These are phyloP conservation scores for Fusarium sp. DNA, from an alignment of 2,329 filamentous ascomycete genomes.

Conservation along the genomic window DNA sequence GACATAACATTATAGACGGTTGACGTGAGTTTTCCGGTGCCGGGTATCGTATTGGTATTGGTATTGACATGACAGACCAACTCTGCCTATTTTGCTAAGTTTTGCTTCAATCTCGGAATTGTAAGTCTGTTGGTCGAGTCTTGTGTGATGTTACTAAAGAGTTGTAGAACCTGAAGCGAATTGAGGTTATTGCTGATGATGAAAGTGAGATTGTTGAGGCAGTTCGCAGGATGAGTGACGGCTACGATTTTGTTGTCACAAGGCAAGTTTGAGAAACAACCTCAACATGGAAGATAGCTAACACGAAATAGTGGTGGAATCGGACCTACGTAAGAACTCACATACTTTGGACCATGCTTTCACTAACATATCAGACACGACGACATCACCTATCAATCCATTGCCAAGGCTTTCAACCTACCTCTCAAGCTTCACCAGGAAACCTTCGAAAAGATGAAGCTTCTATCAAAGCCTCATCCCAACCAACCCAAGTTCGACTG, in stretches of 20 bases:
- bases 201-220: conserved; percentile 91
- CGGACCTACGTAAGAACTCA: conserved; percentile 79
- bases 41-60: conserved; percentile 20
- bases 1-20: conserved; percentile 48
- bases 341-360: background rate
- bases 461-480: conserved; percentile 78
- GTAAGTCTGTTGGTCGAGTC: conserved; percentile 52
- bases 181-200: conserved; percentile 95
- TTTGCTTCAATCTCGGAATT: conserved; percentile 72
- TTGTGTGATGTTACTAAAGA: background rate
- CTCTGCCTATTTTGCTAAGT: conserved; percentile 72
- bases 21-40: conserved; percentile 51
- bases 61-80: conserved; percentile 63
- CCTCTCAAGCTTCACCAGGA: conserved; percentile 81
- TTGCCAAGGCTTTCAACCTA: conserved; percentile 88
- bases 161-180: conserved; percentile 75
- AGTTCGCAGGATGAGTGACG: conserved; percentile 84
- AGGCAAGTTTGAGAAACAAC: conserved; percentile 58
- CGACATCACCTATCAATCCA: conserved; percentile 95
- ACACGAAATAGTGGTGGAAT: conserved; percentile 78
- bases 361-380: conserved; percentile 75
- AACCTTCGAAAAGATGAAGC: conserved; percentile 85
- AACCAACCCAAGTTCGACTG: conserved; percentile 83
- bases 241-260: conserved; percentile 95
- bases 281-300: conserved; percentile 2